Conservation (phyloP, 305 asterid genomes). For the Fraxinus dipetala region DNA sequence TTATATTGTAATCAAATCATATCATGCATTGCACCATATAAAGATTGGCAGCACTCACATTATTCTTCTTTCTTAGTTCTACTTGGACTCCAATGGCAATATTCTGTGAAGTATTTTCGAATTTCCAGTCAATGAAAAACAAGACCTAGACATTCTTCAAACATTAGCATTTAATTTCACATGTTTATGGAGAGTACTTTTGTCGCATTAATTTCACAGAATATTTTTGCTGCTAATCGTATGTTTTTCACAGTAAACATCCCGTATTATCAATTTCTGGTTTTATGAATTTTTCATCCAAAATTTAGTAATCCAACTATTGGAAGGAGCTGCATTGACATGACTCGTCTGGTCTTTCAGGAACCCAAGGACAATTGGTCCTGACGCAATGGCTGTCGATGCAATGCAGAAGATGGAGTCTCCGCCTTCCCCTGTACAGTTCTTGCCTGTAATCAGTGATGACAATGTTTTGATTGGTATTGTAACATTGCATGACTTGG, state of each 20-base stretch:
- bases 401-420: constrained; percentile 99
- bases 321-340: background rate
- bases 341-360: constrained; percentile 36
- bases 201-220: background rate
- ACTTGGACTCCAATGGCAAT: background rate
- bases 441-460: constrained; percentile 73
- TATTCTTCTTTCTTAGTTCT: background rate
- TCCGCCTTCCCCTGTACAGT: constrained; percentile 91
- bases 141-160: background rate
- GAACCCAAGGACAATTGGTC: constrained; percentile 77
- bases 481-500: constrained; percentile 85
- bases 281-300: background rate
- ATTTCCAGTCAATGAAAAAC: background rate
- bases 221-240: background rate
- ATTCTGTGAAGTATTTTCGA: background rate
- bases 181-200: background rate
- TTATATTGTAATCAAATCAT: background rate
- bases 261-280: background rate
- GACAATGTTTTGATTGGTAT: constrained; percentile 74
- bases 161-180: background rate
- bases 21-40: background rate
- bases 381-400: constrained; percentile 84
- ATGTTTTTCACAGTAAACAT: background rate
- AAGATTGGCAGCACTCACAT: background rate
- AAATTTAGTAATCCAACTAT: background rate